Percentiles rank a stretch among this genome's conserved stretches.
Conservation (phyloP, 225 moss, liverwort and hornwort species). For the Marchantia polymorpha region DNA sequence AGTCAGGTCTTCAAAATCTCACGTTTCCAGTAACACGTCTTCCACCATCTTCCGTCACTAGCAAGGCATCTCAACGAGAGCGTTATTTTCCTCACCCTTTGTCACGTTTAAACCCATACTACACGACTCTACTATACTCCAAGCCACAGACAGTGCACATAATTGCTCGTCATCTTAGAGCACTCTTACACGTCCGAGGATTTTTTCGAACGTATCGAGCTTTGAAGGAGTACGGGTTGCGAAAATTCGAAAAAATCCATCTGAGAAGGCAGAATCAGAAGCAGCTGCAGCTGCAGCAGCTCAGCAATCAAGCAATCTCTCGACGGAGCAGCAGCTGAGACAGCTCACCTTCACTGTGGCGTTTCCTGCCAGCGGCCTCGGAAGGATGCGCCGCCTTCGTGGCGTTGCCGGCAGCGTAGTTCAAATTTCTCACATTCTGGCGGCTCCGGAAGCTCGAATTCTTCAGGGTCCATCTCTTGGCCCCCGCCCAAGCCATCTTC, state of each 20-base stretch:
- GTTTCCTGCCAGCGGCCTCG: constrained; percentile 21
- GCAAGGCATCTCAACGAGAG: too few species aligned
- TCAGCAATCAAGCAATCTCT: background rate
- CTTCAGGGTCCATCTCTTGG: constrained; percentile 17
- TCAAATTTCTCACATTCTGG: constrained; percentile 31
- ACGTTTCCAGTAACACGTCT: background rate
- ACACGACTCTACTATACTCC: too few species aligned
- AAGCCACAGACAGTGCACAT: background rate
- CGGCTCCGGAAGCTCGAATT: constrained; percentile 13
- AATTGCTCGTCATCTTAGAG: background rate
- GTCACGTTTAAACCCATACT: too few species aligned
- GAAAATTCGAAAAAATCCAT: background rate
- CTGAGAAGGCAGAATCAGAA: background rate
- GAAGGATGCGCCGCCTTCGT: constrained; percentile 15
- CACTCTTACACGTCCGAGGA: background rate
- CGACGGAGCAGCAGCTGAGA: background rate
- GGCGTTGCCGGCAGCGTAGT: constrained; percentile 25
- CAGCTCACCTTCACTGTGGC: constrained; percentile 31
- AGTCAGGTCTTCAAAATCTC: background rate
- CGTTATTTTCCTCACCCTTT: too few species aligned
- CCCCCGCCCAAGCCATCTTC: constrained; percentile 14
- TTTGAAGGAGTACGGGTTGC: too few species aligned
- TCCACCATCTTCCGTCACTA: too few species aligned
- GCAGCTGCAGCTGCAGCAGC: too few species aligned
- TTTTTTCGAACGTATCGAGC: too few species aligned